These are phyloP conservation scores for Suillus paluster DNA, from an alignment of 768 basidiomycete species.

Conservation along the genomic window DNA sequence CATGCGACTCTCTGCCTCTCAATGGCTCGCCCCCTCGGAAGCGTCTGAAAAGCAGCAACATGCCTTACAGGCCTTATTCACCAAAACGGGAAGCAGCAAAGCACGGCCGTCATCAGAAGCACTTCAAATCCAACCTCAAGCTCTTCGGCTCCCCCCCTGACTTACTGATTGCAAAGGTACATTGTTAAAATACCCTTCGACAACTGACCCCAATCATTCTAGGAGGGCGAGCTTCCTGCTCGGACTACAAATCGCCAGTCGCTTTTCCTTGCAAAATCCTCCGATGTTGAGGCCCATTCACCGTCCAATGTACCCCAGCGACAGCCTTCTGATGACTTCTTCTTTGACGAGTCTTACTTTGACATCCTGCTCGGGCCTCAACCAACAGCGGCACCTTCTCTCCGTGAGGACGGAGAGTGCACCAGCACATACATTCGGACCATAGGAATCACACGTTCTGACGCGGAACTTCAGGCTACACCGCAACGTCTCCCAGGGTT, in stretches of 20 bases:
- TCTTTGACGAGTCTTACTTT: constrained; percentile 37
- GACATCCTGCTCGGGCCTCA: constrained; percentile 29
- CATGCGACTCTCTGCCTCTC: not conserved
- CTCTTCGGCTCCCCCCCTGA: constrained; percentile 2
- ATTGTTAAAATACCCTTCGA: not conserved
- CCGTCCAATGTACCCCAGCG: not conserved
- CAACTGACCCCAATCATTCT: not conserved
- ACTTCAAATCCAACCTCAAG: constrained; percentile 3
- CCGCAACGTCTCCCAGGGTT: not conserved
- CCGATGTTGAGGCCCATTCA: constrained; percentile 15
- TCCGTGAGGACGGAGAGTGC: not conserved
- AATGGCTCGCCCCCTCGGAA: not conserved
- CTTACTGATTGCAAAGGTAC: constrained; percentile 9
- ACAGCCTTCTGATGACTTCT: constrained; percentile 30
- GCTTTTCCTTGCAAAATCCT: constrained; percentile 23
- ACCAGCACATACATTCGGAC: not conserved
- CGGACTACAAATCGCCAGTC: constrained; percentile 2
- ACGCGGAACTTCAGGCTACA: not conserved
- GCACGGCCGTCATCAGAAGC: constrained; percentile 24
- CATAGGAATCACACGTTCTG: not conserved
- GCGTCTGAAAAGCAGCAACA: not conserved
- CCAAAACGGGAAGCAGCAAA: not conserved
- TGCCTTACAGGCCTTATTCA: not conserved
- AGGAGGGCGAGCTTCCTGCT: not conserved
- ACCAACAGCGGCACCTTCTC: not conserved